Conservation (phyloP, 2,329 filamentous ascomycete genomes). For the Microascus cirrosus region DNA sequence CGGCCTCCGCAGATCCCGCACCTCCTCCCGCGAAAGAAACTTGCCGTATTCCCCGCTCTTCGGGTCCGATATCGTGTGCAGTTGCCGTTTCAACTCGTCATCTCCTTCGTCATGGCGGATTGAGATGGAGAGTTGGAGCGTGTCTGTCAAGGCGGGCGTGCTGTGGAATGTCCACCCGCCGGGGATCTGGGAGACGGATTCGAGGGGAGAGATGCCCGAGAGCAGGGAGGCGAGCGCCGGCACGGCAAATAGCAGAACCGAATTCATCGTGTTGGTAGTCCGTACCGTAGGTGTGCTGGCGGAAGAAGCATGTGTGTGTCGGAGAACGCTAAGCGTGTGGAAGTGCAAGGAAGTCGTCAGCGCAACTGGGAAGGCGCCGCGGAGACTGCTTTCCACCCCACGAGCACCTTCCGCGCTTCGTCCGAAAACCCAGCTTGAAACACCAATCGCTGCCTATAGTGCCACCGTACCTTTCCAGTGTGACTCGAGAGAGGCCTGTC, state of each 20-base stretch:
- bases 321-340: background rate
- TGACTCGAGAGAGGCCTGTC: background rate
- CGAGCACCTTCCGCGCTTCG: background rate
- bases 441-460: background rate
- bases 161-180: slow-evolving; percentile 5
- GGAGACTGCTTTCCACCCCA: background rate
- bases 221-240: slow-evolving; percentile 3
- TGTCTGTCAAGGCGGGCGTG: background rate
- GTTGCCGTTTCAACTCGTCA: slow-evolving; percentile 5
- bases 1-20: slow-evolving; percentile 22
- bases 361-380: background rate
- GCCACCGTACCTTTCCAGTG: background rate
- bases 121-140: slow-evolving; percentile 7
- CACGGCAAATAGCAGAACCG: slow-evolving; percentile 4
- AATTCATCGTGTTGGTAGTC: background rate
- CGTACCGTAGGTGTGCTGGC: too few relatives aligned
- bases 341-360: background rate
- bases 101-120: slow-evolving; percentile 7
- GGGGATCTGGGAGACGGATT: slow-evolving; percentile 6
- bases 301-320: too few relatives aligned
- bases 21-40: slow-evolving; percentile 24
- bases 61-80: slow-evolving; percentile 33
- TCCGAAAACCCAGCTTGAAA: background rate
- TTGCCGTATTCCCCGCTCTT: slow-evolving; percentile 30
- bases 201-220: slow-evolving; percentile 3